phyloP scores from a whole-genome alignment of 371 early-diverging fungal genomes.

The Funneliformis caledonium region DNA sequence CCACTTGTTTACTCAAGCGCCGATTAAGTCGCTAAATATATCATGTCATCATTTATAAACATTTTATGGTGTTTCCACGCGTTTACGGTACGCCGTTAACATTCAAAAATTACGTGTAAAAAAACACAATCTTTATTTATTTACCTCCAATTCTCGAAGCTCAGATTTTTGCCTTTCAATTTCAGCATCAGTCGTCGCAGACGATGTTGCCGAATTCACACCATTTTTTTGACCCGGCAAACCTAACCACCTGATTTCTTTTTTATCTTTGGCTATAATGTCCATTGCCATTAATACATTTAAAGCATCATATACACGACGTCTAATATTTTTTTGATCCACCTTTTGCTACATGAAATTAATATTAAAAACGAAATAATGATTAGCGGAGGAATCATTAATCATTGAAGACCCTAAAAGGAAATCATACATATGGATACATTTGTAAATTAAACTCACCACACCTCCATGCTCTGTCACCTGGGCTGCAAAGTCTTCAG shows the following conservation, averaged over 20 bases:
- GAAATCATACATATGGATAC: neutral
- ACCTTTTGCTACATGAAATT: slow-evolving; percentile 41
- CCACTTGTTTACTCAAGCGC: neutral
- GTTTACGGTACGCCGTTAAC: neutral
- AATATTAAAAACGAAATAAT: no score
- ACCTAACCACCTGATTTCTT: slow-evolving; percentile 75
- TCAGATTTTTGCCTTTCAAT: slow-evolving; percentile 50
- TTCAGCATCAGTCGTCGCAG: slow-evolving; percentile 45
- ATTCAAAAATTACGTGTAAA: slow-evolving; percentile 1
- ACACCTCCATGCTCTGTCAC: slow-evolving; percentile 44
- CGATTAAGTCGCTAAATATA: slow-evolving; percentile 14
- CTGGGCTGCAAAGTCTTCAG: slow-evolving; percentile 42
- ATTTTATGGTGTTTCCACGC: neutral
- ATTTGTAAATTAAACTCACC: slow-evolving; percentile 46
- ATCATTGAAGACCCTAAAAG: no score
- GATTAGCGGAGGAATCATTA: no score
- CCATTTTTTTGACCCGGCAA: slow-evolving; percentile 51
- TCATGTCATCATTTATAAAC: neutral
- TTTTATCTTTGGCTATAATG: slow-evolving; percentile 71
- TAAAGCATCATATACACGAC: slow-evolving; percentile 81
- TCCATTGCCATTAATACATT: slow-evolving; percentile 79
- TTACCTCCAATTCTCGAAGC: slow-evolving; percentile 48
- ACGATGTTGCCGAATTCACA: slow-evolving; percentile 24
- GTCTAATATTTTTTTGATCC: slow-evolving; percentile 78
- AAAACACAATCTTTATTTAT: neutral